Base-by-base conservation (phyloP, 169 alveolate species). In the Plasmodium gallinaceum region DNA sequence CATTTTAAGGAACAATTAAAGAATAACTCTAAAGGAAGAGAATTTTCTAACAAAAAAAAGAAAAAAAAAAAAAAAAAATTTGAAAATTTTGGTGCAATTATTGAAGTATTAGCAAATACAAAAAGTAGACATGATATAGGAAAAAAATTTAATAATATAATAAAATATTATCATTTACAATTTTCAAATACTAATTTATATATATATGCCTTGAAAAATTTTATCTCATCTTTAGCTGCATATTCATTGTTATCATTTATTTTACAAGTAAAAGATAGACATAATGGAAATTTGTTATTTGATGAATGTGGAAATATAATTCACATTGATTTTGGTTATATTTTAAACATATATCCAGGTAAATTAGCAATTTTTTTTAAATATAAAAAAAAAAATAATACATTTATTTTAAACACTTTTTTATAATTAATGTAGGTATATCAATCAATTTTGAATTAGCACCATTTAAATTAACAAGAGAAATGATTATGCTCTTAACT, bases 401-500 rank as follows among this genome's bases (percentile, higher is more conserved):
- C 20, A 62, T 62, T n/a, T 6, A 62, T 62, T 6, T 62, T n/a
- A 9, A 37, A 62, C n/a, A 6, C 12, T 6, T 54, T 54, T 52
- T 54, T 54, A 16, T 14, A 16, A 6, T 54, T 54, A 10, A 32
- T 60, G 9, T 60, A 80, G 90, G 90, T 8, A 68, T 80, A n/a
- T 80, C 90, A 83, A 97, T 97, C 71, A 96, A 96, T 89, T 97
- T 98, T 80, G 99, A 98, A 88, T 94, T 97, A 64, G 97, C 99
- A 18, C 99, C 99, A 5, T 98, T 98, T 94, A 98, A 98, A 95
- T 95, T 98, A 70, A 98, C 99, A 7, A 92, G 96, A 94, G 99
- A 98, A 88, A 80, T 80, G 90, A 80, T 80, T 45, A 80, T 54
- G 90, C 90, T 80, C 32, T 71, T 80, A 69, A 80, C 90, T 24